phyloP scores from a whole-genome alignment of 2,329 filamentous ascomycete genomes.

The Trichophyton schoenleinii region DNA sequence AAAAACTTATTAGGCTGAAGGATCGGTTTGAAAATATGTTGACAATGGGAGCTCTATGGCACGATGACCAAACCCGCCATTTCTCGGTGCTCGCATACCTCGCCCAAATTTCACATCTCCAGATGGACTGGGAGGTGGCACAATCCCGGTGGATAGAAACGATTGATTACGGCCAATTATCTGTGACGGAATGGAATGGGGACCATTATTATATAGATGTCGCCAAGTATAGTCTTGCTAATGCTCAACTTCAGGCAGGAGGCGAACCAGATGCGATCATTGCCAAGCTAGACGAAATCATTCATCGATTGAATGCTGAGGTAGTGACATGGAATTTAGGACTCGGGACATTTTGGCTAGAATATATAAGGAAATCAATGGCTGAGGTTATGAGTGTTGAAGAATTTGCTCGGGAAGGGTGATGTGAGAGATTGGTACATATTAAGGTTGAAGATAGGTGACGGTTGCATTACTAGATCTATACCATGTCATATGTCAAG shows the following conservation, averaged over 20 bases:
- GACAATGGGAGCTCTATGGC: neutral
- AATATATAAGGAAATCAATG: conserved; percentile 5
- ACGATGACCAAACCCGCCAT: conserved; percentile 7
- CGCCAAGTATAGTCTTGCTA: conserved; percentile 4
- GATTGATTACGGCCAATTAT: conserved; percentile 4
- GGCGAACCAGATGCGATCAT: neutral
- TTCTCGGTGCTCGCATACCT: conserved; percentile 5
- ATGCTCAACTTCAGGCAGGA: conserved; percentile 3
- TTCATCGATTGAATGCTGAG: neutral
- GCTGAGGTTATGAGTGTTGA: conserved; percentile 1
- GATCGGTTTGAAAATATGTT: conserved; percentile 3
- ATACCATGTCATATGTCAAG: no score
- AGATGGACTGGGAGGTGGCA: conserved; percentile 3
- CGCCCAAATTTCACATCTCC: conserved; percentile 5
- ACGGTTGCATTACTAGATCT: no score
- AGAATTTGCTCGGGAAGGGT: neutral
- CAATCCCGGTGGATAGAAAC: conserved; percentile 3
- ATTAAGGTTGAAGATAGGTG: no score
- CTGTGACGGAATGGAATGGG: neutral
- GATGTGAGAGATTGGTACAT: neutral
- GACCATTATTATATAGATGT: conserved; percentile 6
- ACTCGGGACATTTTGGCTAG: conserved; percentile 7
- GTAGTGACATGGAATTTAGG: conserved; percentile 4
- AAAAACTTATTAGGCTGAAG: neutral
- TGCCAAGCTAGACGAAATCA: neutral